Percentiles rank a stretch among this genome's conserved stretches.
Evolutionary conservation across 2,329 filamentous ascomycete genomes (phyloP).

Genomic region (Neonectria faginata): DNA sequence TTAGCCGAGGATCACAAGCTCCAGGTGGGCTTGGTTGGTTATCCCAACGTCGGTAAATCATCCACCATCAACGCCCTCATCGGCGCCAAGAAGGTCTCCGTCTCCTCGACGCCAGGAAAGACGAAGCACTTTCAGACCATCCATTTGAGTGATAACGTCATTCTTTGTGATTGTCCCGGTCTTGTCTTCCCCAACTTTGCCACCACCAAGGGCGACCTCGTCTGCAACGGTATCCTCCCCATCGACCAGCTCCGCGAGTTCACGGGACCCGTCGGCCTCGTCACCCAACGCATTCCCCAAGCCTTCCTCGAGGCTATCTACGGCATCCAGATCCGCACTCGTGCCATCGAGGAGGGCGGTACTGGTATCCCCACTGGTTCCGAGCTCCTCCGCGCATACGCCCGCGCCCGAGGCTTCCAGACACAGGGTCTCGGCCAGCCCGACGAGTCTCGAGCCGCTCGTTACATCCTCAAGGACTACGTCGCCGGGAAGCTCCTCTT

Average conservation of each 20-base stretch:
- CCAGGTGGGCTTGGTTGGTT: conserved; percentile 93
- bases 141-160: conserved; percentile 87
- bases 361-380: conserved; percentile 86
- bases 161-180: conserved; percentile 98
- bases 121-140: conserved; percentile 99
- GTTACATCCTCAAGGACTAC: conserved; percentile 95
- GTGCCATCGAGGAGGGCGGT: conserved; percentile 90
- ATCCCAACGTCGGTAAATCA: conserved; percentile 99
- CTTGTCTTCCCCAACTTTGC: conserved; percentile 99
- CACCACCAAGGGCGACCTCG: conserved; percentile 93
- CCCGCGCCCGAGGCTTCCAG: conserved; percentile 87
- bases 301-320: conserved; percentile 92
- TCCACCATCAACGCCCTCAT: conserved; percentile 99
- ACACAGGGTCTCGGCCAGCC: conserved; percentile 91
- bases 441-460: conserved; percentile 90
- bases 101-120: conserved; percentile 96
- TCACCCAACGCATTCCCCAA: conserved; percentile 87
- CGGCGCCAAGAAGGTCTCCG: conserved; percentile 97
- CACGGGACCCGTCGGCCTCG: conserved; percentile 85
- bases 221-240: conserved; percentile 92
- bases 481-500: conserved; percentile 95
- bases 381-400: conserved; percentile 88
- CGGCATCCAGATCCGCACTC: conserved; percentile 86
- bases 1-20: conserved; percentile 72
- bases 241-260: conserved; percentile 97